Conservation (phyloP, 108 stramenopile species). For the Cylindrotheca fusiformis region DNA sequence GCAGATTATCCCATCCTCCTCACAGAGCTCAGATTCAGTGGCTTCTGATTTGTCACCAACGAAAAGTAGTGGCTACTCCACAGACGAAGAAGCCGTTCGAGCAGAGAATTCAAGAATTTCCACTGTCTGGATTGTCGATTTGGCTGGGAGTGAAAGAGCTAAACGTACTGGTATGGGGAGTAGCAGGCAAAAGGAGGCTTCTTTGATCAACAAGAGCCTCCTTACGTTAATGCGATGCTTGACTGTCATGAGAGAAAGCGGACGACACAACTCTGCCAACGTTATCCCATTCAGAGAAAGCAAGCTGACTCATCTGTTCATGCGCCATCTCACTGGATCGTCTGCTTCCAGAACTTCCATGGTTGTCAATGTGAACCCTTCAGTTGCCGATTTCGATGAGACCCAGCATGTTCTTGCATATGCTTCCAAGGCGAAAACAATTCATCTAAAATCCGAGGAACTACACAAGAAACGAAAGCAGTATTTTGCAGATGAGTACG, state of each 20-base stretch:
- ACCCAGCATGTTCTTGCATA: conserved; percentile 90
- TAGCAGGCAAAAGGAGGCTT: conserved; percentile 92
- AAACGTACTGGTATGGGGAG: conserved; percentile 76
- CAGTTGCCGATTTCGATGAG: conserved; percentile 87
- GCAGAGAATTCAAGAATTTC: conserved; percentile 34
- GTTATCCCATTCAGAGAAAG: conserved; percentile 95
- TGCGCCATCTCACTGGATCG: conserved; percentile 83
- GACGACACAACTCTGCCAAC: conserved; percentile 17
- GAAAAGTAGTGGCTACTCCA: conserved; percentile 40
- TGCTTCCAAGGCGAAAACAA: conserved; percentile 72
- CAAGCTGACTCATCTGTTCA: conserved; percentile 96
- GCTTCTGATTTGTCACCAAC: conserved; percentile 13
- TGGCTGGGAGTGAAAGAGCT: conserved; percentile 95
- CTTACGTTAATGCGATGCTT: conserved; percentile 97
- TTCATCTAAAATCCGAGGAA: conserved; percentile 60
- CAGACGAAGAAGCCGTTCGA: conserved; percentile 52
- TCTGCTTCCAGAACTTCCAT: conserved; percentile 77
- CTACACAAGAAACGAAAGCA: conserved; percentile 47
- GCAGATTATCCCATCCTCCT: conserved; percentile 42
- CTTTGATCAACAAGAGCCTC: conserved; percentile 93
- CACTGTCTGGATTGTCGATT: conserved; percentile 93
- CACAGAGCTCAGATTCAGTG: not conserved
- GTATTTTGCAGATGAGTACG: conserved; percentile 39
- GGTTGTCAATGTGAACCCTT: conserved; percentile 93
- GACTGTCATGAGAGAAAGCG: conserved; percentile 75